Percentiles rank a stretch among this genome's conserved stretches.
phyloP scores from a whole-genome alignment of 768 basidiomycete species.

The Hericium erinaceus region DNA sequence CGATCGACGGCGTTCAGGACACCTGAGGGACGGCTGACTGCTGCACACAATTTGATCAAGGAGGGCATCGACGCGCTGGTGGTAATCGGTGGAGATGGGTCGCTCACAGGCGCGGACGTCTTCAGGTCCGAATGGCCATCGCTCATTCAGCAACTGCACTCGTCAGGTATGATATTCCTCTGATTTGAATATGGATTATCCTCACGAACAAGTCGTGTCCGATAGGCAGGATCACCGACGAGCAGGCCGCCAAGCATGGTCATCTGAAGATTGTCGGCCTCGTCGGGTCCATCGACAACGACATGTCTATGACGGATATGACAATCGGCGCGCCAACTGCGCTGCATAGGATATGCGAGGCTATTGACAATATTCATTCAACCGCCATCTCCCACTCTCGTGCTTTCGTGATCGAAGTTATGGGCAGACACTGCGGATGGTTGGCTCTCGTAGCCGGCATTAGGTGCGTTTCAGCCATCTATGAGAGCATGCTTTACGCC shows the following conservation, averaged over 20 bases:
- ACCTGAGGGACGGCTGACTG: slow-evolving; percentile 77
- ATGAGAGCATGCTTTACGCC: neutral
- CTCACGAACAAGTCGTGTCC: neutral
- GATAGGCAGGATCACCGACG: slow-evolving; percentile 63
- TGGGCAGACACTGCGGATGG: slow-evolving; percentile 99
- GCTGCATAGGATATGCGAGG: slow-evolving; percentile 92
- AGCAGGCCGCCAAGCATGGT: slow-evolving; percentile 58
- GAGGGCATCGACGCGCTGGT: slow-evolving; percentile 97
- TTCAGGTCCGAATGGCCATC: slow-evolving; percentile 92
- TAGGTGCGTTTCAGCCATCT: slow-evolving; percentile 39
- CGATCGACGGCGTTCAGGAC: slow-evolving; percentile 81
- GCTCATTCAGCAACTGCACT: slow-evolving; percentile 60
- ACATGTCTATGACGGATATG: slow-evolving; percentile 95
- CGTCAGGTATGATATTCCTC: slow-evolving; percentile 38
- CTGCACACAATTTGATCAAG: slow-evolving; percentile 85
- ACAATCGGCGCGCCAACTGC: slow-evolving; percentile 97
- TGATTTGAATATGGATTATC: neutral
- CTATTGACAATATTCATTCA: slow-evolving; percentile 96
- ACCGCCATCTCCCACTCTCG: slow-evolving; percentile 94
- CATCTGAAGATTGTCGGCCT: slow-evolving; percentile 97
- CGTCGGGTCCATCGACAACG: slow-evolving; percentile 98
- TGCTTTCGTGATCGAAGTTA: slow-evolving; percentile 97
- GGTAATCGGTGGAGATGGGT: slow-evolving; percentile 97
- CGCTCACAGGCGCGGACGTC: slow-evolving; percentile 90
- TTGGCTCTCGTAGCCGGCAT: slow-evolving; percentile 88